A percentile compares a stretch with the other conserved stretches of the same genome.
Evolutionary conservation across 2,329 filamentous ascomycete genomes (phyloP).

Genomic region (Verruconis gallopava): DNA sequence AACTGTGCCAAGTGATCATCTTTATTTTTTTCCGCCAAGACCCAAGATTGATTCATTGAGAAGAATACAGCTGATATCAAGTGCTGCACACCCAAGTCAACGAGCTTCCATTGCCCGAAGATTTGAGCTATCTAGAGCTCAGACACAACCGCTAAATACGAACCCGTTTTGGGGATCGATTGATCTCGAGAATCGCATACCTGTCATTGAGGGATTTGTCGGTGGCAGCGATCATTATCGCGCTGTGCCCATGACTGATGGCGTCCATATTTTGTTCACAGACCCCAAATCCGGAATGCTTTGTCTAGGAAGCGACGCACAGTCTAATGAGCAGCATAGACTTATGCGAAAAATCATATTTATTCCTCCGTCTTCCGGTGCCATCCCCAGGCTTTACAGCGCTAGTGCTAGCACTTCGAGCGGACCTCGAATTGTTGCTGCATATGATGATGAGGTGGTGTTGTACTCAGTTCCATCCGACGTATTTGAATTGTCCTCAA

Average conservation of each 20-base stretch:
- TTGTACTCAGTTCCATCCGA: conserved; percentile 50
- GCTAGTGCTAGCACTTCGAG: conserved; percentile 42
- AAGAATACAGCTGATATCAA: conserved; percentile 51
- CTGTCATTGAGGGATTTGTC: background rate
- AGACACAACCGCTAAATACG: background rate
- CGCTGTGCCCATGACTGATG: conserved; percentile 52
- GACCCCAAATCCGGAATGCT: conserved; percentile 44
- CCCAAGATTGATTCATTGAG: conserved; percentile 39
- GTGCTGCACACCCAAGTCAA: conserved; percentile 35
- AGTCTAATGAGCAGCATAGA: conserved; percentile 42
- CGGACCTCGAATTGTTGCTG: conserved; percentile 46
- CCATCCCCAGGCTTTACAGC: conserved; percentile 41
- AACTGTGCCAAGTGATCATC: conserved; percentile 39
- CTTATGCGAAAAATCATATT: conserved; percentile 48
- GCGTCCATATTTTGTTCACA: conserved; percentile 51
- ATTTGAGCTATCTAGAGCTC: conserved; percentile 12
- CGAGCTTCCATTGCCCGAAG: conserved; percentile 17
- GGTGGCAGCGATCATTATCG: conserved; percentile 42
- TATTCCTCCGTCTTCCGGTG: conserved; percentile 22
- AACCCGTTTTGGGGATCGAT: conserved; percentile 5
- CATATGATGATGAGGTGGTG: conserved; percentile 40
- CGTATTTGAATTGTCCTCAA: conserved; percentile 31
- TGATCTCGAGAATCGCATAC: background rate
- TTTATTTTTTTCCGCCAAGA: conserved; percentile 48
- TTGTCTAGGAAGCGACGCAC: conserved; percentile 49